A percentile compares a stretch with the other conserved stretches of the same genome.
Evolutionary conservation across 2,329 filamentous ascomycete genomes (phyloP).

Genomic region (Nemania sp.): DNA sequence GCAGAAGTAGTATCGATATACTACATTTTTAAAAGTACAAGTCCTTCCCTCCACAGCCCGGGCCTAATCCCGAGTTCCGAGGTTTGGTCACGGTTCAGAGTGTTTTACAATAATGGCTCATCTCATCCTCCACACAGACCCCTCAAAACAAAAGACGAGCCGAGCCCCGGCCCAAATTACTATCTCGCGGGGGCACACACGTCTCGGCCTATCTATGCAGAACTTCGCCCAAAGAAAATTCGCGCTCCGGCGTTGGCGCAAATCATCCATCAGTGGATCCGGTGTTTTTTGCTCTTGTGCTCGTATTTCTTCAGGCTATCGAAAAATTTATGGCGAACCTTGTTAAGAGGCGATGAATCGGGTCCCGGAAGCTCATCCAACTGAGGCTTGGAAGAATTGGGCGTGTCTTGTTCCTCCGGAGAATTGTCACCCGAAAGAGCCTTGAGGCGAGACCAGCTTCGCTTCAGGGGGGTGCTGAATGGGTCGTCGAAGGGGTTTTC

Average conservation of each 20-base stretch:
- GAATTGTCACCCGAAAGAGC: not conserved
- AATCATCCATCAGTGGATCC: not conserved
- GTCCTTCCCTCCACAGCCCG: not conserved
- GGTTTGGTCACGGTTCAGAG: not conserved
- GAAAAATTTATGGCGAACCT: not conserved
- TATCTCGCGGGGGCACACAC: not conserved
- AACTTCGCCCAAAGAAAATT: not conserved
- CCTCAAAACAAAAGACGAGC: not conserved
- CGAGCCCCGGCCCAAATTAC: not conserved
- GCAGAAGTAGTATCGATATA: not conserved
- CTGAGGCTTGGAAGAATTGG: not conserved
- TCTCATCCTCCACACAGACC: not conserved
- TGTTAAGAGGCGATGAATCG: not conserved
- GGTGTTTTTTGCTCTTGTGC: not conserved
- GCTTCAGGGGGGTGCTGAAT: not conserved
- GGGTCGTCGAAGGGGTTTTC: slow-evolving; percentile 5
- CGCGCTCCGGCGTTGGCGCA: not conserved
- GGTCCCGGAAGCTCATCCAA: not conserved
- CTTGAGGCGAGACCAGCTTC: not conserved
- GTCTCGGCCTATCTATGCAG: not conserved
- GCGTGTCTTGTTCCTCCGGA: not conserved
- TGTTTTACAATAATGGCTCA: not conserved
- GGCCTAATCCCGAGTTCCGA: not conserved
- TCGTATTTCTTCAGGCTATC: not conserved
- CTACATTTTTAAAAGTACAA: not conserved